Evolutionary conservation across 208 protist species (phyloP), one percentile per base, ranked within the genome.

Genomic region (Acanthamoeba royreba): DNA sequence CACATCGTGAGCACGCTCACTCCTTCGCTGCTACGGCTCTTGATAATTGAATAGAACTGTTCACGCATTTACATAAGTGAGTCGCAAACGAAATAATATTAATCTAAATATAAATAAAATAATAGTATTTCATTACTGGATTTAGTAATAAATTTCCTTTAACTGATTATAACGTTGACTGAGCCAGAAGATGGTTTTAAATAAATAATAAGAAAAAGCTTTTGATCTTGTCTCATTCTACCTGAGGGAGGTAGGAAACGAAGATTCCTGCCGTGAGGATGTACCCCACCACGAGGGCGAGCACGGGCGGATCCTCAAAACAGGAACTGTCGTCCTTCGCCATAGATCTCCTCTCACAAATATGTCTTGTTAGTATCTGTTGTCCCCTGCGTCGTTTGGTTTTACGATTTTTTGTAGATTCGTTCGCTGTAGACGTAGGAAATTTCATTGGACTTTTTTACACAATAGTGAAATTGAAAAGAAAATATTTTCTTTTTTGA

Each of bases 211-310:
- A 66, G 8, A 77, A 77, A 77, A 38, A 77, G 19, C 22, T 63
- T 7, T 63, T 63, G 13, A 25, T 17, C 2, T 63, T 63, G 22
- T 63, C 22, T 33, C 53, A 63, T 1, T 46, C n/a, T n/a, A 66
- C 83, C 49, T 90, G 83, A 19, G 83, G 83, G 15, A 90, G 58
- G 83, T 90, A 90, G 35, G 83, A 90, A 31, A 90, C 8, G 33
- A 66, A 25, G 52, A 66, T 90, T 11, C 83, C 83, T 28, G 38
- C 7, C 7, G 22, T 90, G 11, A 90, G 31, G 1, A 90, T 31
- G 5, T 43, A 90, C 2, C 83, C 83, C 58, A 90, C 25, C n/a
- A 19, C 22, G 22, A 85, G 74, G 9, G 15, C 43, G 43, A 15
- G 28, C 17, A 46, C 19, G 0, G 74, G 15, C 22, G 42, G 74